Evolutionary conservation across 352 stramenopile genomes (phyloP), one percentile per base, ranked within the genome.

Genomic region (Pythium biforme): DNA sequence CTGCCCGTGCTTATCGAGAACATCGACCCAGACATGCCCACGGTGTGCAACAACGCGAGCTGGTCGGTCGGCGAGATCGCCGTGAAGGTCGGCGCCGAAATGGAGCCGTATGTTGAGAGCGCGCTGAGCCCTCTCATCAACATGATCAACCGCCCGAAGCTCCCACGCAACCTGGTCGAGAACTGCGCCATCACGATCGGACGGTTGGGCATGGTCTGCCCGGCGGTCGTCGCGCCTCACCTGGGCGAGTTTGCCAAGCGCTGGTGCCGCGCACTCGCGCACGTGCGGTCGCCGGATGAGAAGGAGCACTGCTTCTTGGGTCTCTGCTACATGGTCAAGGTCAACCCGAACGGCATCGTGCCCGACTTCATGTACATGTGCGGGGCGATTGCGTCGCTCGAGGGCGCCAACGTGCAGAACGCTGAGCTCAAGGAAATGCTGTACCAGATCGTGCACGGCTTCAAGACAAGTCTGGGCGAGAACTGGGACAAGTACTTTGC

Each of bases 1-100:
- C 52, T 96, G 37, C 87, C 87, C 9, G 85, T 93, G 41, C 73
- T 97, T 15, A 92, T 97, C 54, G 72, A 92, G 50, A 97, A 92
- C 69, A 92, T 97, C 31, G 80, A 96, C 54, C 82, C 88, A 0
- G 85, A 96, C 55, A 76, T 89, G 59, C 84, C 88, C 39, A 95
- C 84, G 8, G 89, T 97, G 53, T 97, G 89, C 83, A 97, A 97
- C 76, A 97, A 97, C 67, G 89, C 89, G 43, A 96, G 88, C 61
- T 97, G 89, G 89, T 92, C 89, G 29, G 82, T 97, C 14, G 89
- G 89, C 12, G 89, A 97, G 69, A 94, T 97, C 59, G 86, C 89
- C 9, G 75, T 95, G 33, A 86, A 89, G 50, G 87, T 93, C 22
- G 85, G 84, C 22, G 69, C 70, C n/a, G 88, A 93, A 39, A 95